Evolutionary conservation across 1,139 yeast species (phyloP), one percentile per base, ranked within the genome.

Genomic region (Blastobotrys malaysiensis): DNA sequence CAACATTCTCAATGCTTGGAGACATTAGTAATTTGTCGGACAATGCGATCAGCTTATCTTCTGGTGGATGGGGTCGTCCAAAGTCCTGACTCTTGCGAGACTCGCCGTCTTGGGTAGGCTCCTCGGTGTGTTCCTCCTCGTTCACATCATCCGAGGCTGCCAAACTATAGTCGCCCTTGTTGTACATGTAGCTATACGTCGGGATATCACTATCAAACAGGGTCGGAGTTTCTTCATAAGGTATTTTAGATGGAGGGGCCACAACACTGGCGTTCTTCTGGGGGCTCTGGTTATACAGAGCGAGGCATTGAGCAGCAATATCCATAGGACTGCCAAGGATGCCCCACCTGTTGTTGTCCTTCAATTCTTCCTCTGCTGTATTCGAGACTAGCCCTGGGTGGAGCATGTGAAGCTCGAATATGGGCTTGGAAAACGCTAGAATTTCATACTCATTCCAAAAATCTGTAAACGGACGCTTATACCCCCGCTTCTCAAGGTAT

Each of bases 331-430:
- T 59, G 16, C 57, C 57, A 48, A 68, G 61, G 9, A 63, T 57
- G 14, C 64, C 65, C 70, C 75, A 73, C 43, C 76, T 55, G 3
- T 57, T 52, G 2, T 60, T 57, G 54, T 75, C 73, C 7, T 67
- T 59, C 3, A 77, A 61, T 59, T 82, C 87, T n/a, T 73, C 69
- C 24, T 72, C 73, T 0, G 69, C 58, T 0, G 77, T 66, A 45
- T 56, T 63, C 49, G 55, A 66, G 63, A 75, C 57, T 48, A 82
- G 70, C 52, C 77, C 75, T 0, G 85, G 84, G 60, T 84, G 86
- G 9, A 82, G 58, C 31, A 73, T 63, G 59, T 79, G 75, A 14
- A 65, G 57, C 11, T 64, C 64, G 16, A 74, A 61, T 11, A 71
- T 51, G 1, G 63, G 56, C 45, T 64, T 64, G 3, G 73, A 62